Base-by-base conservation (phyloP, 179 eudicot genomes). In the Patellifolia procumbens region DNA sequence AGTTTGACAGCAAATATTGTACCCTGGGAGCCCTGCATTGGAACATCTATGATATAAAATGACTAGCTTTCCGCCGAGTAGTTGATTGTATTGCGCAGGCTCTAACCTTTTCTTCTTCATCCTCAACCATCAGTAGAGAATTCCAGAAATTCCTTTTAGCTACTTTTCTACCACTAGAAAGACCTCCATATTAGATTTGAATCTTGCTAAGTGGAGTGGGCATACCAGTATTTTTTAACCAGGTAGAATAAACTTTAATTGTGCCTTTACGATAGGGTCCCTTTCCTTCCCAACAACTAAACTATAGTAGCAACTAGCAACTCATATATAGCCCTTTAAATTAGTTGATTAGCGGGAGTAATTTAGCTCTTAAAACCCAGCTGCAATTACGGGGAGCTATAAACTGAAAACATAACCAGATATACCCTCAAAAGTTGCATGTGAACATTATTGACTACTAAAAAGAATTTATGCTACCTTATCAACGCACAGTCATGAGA, bases 1-100 rank as follows among this genome's bases (percentile, higher is more conserved):
- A 73, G 68, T 60, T 62, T 68, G 81, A 77, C 81, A 77, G 78
- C 75, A 61, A 77, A 61, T 37, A 60, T 29, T 77, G 78, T 76
- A 8, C 62, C 84, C 70, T 29, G 24, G 20, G 24, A 31, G 48
- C 48, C 72, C 65, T 61, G 75, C 84, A 67, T 17, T 59, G 67
- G 51, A 73, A 77, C 70, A 59, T 60, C 34, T 28, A 67, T 49
- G 73, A 62, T 60, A 67, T 73, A 43, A 68, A 58, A 76, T 72
- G 63, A 35, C 63, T 26, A 60, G 64, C 78, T 77, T 81, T 76
- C 71, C 45, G 63, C 51, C 49, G 19, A 48, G 53, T 60, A 35
- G 39, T 61, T 59, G 49, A 68, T 74, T 15, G 17, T 75, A 51
- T 51, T 74, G 60, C 22, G 58, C 55, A 43, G 20, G 58, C 48